Base-by-base conservation (phyloP, 768 basidiomycete species). In the Lactarius trivialis region DNA sequence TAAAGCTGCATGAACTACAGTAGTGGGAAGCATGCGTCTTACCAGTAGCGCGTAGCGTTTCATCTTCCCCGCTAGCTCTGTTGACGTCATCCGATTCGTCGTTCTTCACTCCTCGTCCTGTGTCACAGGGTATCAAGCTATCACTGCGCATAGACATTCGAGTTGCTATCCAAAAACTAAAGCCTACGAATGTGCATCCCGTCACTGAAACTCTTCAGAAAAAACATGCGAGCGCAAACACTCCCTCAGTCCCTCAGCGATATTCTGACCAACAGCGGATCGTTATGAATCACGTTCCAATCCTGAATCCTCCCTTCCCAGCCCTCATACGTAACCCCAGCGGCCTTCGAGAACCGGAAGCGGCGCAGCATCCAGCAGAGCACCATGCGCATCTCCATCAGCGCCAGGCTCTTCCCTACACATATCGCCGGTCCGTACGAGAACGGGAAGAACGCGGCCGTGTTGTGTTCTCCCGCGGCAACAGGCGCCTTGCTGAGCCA, bases 341-440 rank as follows among this genome's bases (percentile, higher is more conserved):
- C 33, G 1, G 30, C 55, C 19, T 50, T 59, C 1, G 57, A 63
- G 39, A 66, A 53, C 3, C 76, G 74, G 64, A 78, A 79, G 34
- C 65, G 70, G 24, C 72, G 72, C 56, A 81, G 63, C 56, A 79
- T 52, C 39, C 73, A 49, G 41, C 74, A 75, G 9, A 76, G 62
- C 19, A 77, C 65, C 71, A 76, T 74, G 7, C 76, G 68, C 72
- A 79, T 73, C 67, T 79, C 76, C 68, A 72, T 71, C 67, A 70
- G 66, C 30, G 79, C 79, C 21, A 80, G 70, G 45, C 72, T 75
- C 67, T 76, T 78, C 3, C 79, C 79, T 0, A 73, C 76, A 51
- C 79, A 81, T 37, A 70, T 76, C 14, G 73, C 67, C 21, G 79
- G 76, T 2, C 79, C 79, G 15, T 69, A 61, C 4, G 78, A 79